Evolutionary conservation across 495 filamentous ascomycete genomes (phyloP).

Genomic region (Penicillium silybi): DNA sequence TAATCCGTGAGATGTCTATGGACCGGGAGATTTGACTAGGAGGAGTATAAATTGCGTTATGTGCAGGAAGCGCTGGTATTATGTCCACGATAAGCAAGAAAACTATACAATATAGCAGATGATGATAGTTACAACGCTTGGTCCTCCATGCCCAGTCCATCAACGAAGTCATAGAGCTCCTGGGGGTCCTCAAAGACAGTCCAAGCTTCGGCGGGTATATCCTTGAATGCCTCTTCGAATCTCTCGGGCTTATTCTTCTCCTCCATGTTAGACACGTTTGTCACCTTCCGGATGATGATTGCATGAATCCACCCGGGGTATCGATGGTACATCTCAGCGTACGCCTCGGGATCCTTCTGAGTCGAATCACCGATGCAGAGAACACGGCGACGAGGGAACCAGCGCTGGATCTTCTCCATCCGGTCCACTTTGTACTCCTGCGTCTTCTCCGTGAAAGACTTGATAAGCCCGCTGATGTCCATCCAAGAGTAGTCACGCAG

Average conservation of each 20-base stretch:
- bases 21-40: too few species aligned
- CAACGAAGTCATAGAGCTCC: slow-evolving; percentile 55
- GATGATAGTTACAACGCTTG: slow-evolving; percentile 10
- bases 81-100: neutral
- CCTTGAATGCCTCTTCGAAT: slow-evolving; percentile 81
- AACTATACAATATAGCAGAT: neutral
- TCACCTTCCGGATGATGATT: slow-evolving; percentile 81
- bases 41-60: neutral
- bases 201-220: slow-evolving; percentile 67
- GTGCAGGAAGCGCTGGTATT: neutral
- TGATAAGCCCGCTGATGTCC: slow-evolving; percentile 74
- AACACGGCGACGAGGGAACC: slow-evolving; percentile 74
- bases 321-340: slow-evolving; percentile 65
- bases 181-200: slow-evolving; percentile 71
- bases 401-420: slow-evolving; percentile 68
- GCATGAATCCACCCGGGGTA: slow-evolving; percentile 70
- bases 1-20: slow-evolving; percentile 10
- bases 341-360: slow-evolving; percentile 87
- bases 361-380: slow-evolving; percentile 88
- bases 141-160: slow-evolving; percentile 35
- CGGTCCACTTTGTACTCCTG: slow-evolving; percentile 82
- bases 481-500: slow-evolving; percentile 86
- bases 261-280: slow-evolving; percentile 66
- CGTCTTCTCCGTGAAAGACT: slow-evolving; percentile 74
- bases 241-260: slow-evolving; percentile 68